phyloP scores from a whole-genome alignment of 441 rosid species.

The Pelargonium myrrhifolium region DNA sequence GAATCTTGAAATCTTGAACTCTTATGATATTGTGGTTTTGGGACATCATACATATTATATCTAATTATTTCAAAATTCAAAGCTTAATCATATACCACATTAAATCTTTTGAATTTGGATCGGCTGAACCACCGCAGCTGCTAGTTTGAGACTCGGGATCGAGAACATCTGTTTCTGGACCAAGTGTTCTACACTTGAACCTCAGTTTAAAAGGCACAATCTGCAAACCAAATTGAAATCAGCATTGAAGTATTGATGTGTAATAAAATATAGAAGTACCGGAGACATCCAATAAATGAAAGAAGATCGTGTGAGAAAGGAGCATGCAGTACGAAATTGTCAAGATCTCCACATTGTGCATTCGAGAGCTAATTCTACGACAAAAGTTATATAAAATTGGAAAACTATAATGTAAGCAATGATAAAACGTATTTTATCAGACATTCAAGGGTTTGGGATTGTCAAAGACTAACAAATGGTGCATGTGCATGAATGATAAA shows the following conservation, averaged over 20 bases:
- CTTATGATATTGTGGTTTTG: neutral
- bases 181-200: constrained; percentile 53
- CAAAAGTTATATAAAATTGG: neutral
- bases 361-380: neutral
- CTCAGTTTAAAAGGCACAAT: constrained; percentile 53
- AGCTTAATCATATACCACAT: constrained; percentile 46
- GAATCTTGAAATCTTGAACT: too few species aligned
- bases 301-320: too few species aligned
- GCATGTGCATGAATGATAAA: too few species aligned
- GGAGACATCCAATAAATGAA: neutral
- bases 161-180: constrained; percentile 22
- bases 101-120: constrained; percentile 37
- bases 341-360: neutral
- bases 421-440: too few species aligned
- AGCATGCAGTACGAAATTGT: too few species aligned
- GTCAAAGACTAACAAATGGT: too few species aligned
- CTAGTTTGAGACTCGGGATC: constrained; percentile 27
- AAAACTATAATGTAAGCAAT: neutral
- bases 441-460: neutral
- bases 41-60: neutral
- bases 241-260: neutral
- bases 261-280: neutral
- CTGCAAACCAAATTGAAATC: constrained; percentile 28
- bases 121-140: constrained; percentile 21
- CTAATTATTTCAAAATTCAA: neutral